Evolutionary conservation across 257 asterid genomes (phyloP), one percentile per base, ranked within the genome.

Genomic region (Henckelia pumila): DNA sequence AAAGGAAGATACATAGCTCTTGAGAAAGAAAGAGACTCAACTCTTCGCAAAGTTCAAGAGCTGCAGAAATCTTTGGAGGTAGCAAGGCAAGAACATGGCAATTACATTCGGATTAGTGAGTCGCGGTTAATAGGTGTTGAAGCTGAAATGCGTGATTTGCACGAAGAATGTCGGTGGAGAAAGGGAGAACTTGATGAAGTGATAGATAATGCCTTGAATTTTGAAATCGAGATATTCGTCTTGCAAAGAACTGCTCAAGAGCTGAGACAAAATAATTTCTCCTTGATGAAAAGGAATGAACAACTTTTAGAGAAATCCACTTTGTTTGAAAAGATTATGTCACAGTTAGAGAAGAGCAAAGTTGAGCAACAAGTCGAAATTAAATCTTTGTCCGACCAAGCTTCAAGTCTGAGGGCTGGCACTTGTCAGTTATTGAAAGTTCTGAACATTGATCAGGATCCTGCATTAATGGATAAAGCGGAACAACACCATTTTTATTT

Each of bases 1-100:
- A 87, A 84, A 78, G 89, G 79, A 64, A 77, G 79, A 72, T 89
- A 82, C 79, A 67, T 70, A 20, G 67, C 61, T 80, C 80, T 94
- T 73, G 99, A 87, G 80, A 77, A 78, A 59, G 96, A 91, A 76
- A 94, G 83, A 61, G 84, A 78, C 66, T 74, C 80, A 63, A 81
- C 84, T 52, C 82, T 79, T 77, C 66, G 67, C 30, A 87, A 78
- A 76, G 81, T 83, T 71, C 80, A 83, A 70, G 93, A 83, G 71
- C 78, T 94, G 56, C 77, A 82, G 83, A 59, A 61, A 53, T 83
- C 89, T 65, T 78, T 94, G 75, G 92, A 86, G 68, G 76, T 40
- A 44, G 91, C 89, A 82, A 88, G 77, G 72, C 82, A 77, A 58
- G 83, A 84, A 71, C 86, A 84, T 69, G 76, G 79, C 62, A 76